phyloP scores from a whole-genome alignment of 2,329 filamentous ascomycete species.

The Apiospora rasikravindrae region DNA sequence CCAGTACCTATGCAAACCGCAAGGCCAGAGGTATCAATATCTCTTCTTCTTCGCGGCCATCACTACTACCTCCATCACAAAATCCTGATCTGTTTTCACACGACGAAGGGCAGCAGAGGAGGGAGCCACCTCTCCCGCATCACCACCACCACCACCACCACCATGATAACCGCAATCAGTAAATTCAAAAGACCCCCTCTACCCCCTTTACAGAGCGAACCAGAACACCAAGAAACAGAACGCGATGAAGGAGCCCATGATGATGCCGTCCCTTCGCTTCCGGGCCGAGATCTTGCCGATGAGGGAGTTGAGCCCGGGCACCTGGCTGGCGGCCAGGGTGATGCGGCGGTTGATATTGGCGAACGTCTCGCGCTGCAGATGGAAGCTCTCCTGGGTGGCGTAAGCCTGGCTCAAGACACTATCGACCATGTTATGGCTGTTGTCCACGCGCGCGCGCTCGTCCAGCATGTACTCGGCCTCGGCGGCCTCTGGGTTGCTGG shows the following conservation, averaged over 20 bases:
- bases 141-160: background rate
- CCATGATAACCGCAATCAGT: background rate
- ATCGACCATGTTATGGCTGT: slow-evolving; percentile 88
- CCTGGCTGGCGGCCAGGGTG: slow-evolving; percentile 84
- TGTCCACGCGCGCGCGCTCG: slow-evolving; percentile 84
- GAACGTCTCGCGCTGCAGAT: slow-evolving; percentile 84
- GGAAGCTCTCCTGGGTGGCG: slow-evolving; percentile 92
- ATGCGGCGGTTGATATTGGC: slow-evolving; percentile 90
- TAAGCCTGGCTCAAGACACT: slow-evolving; percentile 94
- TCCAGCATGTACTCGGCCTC: slow-evolving; percentile 98
- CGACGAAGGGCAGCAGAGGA: background rate
- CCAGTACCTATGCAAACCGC: slow-evolving; percentile 7
- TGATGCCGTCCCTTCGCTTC: slow-evolving; percentile 93
- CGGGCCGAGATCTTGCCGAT: slow-evolving; percentile 93
- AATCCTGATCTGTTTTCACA: background rate
- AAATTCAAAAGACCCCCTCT: background rate
- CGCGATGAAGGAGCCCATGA: slow-evolving; percentile 89
- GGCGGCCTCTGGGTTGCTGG: slow-evolving; percentile 77
- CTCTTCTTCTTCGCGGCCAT: background rate
- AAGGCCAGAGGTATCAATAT: background rate
- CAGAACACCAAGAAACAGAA: slow-evolving; percentile 88
- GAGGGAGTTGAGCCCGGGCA: slow-evolving; percentile 90
- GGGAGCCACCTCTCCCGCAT: background rate
- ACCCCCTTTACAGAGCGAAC: slow-evolving; percentile 57
- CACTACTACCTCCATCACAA: background rate